A percentile compares a stretch with the other conserved stretches of the same genome.
Conservation (phyloP, 306 rosid species). For the Cicer yamashitae region DNA sequence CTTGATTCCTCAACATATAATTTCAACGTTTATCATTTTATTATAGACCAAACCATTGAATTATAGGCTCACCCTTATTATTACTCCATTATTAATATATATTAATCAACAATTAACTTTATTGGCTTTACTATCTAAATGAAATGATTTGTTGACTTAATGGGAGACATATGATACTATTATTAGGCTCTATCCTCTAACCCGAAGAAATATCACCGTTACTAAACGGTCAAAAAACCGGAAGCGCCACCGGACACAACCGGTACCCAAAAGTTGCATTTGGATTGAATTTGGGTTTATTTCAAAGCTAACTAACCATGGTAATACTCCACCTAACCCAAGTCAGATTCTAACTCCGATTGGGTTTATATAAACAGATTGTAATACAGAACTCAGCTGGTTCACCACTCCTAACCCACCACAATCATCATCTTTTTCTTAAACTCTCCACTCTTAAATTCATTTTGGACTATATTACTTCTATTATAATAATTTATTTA, state of each 20-base stretch:
- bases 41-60: too few relatives aligned
- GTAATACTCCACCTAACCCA: constrained; percentile 60
- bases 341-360: constrained; percentile 69
- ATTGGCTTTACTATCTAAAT: not conserved
- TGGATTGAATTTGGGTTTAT: constrained; percentile 66
- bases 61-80: too few relatives aligned
- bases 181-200: not conserved
- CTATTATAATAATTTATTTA: too few relatives aligned
- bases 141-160: constrained; percentile 4
- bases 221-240: constrained; percentile 58
- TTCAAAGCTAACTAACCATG: constrained; percentile 50
- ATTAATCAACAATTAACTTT: not conserved
- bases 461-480: not conserved
- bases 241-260: constrained; percentile 47
- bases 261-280: constrained; percentile 57
- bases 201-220: constrained; percentile 9
- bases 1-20: too few relatives aligned
- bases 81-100: too few relatives aligned
- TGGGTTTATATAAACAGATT: constrained; percentile 62
- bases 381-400: constrained; percentile 45
- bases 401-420: not conserved
- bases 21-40: too few relatives aligned
- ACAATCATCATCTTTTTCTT: not conserved
- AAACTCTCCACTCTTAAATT: not conserved
- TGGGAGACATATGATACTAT: not conserved